These are phyloP conservation scores for Avena eriantha DNA, from an alignment of 176 grass and related monocot species.

Conservation along the genomic window DNA sequence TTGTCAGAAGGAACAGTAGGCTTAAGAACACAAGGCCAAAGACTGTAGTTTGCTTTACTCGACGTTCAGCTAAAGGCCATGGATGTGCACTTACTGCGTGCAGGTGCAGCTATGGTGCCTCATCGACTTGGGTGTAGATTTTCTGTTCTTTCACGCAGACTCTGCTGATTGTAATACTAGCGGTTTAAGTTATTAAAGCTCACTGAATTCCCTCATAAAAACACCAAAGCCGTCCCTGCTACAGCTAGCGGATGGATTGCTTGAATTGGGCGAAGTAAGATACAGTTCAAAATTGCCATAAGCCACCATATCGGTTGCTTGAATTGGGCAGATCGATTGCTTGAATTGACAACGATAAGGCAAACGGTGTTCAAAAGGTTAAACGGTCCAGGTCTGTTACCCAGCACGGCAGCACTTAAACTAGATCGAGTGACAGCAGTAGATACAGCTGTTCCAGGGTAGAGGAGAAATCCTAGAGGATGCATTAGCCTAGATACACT, in stretches of 20 bases:
- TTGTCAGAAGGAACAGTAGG: not conserved
- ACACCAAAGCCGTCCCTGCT: not conserved
- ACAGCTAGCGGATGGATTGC: not conserved
- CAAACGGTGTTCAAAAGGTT: not conserved
- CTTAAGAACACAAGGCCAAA: no score
- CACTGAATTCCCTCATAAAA: not conserved
- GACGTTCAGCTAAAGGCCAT: no score
- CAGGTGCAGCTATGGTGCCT: no score
- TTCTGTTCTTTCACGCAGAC: no score
- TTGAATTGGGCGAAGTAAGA: not conserved
- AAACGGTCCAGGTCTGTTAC: not conserved
- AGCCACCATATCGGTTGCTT: no score
- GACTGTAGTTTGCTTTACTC: no score
- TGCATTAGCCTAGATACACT: not conserved
- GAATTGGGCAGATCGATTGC: not conserved
- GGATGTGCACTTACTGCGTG: no score
- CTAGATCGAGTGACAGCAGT: constrained; percentile 6
- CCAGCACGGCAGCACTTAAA: not conserved
- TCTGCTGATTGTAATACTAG: no score
- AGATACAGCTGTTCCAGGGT: not conserved
- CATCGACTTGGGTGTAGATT: no score
- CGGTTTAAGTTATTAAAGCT: not conserved
- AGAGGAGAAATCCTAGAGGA: not conserved
- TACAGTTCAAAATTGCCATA: not conserved
- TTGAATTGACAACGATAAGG: not conserved